Conservation (phyloP, 208 protist species). For the Leishmania lainsoni region DNA sequence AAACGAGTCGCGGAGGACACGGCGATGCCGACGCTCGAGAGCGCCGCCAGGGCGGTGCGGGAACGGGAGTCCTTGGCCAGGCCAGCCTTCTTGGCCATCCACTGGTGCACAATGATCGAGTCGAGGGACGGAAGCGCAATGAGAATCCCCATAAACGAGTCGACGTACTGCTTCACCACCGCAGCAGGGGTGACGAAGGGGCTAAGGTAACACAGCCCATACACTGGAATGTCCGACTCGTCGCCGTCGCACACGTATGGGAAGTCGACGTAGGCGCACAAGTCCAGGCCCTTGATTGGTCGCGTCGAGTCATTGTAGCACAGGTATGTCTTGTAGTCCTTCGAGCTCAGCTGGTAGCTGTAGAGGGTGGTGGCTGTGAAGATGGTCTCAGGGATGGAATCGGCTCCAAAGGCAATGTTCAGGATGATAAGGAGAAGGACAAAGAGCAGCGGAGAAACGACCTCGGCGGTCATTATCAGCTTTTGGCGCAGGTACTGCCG, state of each 20-base stretch:
- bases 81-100: constrained; percentile 56
- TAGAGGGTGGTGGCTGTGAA: constrained; percentile 1
- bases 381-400: constrained; percentile 11
- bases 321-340: constrained; percentile 30
- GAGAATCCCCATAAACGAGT: constrained; percentile 19
- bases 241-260: constrained; percentile 26
- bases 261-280: constrained; percentile 17
- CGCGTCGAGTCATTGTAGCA: constrained; percentile 33
- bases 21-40: constrained; percentile 36
- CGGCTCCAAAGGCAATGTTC: constrained; percentile 36
- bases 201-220: constrained; percentile 38
- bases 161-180: constrained; percentile 37
- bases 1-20: constrained; percentile 45
- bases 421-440: constrained; percentile 47
- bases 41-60: constrained; percentile 30
- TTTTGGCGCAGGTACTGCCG: constrained; percentile 40
- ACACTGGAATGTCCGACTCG: constrained; percentile 43
- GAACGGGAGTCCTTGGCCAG: constrained; percentile 19
- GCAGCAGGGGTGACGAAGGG: not conserved
- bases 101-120: constrained; percentile 60
- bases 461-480: constrained; percentile 33
- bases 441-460: constrained; percentile 56
- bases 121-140: constrained; percentile 50
- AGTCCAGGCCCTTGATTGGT: constrained; percentile 31
- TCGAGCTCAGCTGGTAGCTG: constrained; percentile 18